Evolutionary conservation across 2,329 filamentous ascomycete species (phyloP), one percentile per base, ranked within the genome.

Genomic region (Neophaeococcomyces aloes): DNA sequence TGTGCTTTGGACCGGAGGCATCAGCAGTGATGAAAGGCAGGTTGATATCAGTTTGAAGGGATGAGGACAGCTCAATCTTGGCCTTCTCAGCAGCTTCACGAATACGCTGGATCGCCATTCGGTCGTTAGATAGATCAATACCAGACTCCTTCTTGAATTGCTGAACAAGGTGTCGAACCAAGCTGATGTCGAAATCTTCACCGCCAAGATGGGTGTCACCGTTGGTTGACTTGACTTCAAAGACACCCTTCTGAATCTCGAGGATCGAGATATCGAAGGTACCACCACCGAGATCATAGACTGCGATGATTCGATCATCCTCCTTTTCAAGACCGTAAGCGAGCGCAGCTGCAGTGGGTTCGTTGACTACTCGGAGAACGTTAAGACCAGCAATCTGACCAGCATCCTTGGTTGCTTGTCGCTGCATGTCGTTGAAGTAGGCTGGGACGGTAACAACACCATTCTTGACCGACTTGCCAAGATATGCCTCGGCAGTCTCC

Each of bases 211-310:
- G 89, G 54, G 89, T 96, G 66, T 96, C 89, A 80, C 89, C 89
- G 68, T 94, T 94, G 73, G 89, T 96, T 14, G 89, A 94, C 79
- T 95, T 95, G 68, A 96, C 89, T 75, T 95, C 89, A 66, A 96
- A 96, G 45, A 96, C 88, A 67, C 89, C 89, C 68, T 87, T 87
- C 72, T 94, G 87, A 63, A 96, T 95, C 71, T 94, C 87, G 13
- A 96, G 82, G 51, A 95, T 81, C 52, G 88, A 95, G 69, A 96
- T 93, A 86, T 96, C 89, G 70, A 96, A 96, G 57, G 88, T 96
- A 79, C 88, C 88, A 78, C 88, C 88, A 72, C 88, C 88, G 59
- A 96, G 78, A 82, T 96, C 88, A 74, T 94, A 96, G 65, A 96
- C 88, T 57, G 88, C 87, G 60, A 95, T 83, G 49, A 94, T 71